phyloP scores from a whole-genome alignment of 768 basidiomycete species.

The Boletus tomentosulus region DNA sequence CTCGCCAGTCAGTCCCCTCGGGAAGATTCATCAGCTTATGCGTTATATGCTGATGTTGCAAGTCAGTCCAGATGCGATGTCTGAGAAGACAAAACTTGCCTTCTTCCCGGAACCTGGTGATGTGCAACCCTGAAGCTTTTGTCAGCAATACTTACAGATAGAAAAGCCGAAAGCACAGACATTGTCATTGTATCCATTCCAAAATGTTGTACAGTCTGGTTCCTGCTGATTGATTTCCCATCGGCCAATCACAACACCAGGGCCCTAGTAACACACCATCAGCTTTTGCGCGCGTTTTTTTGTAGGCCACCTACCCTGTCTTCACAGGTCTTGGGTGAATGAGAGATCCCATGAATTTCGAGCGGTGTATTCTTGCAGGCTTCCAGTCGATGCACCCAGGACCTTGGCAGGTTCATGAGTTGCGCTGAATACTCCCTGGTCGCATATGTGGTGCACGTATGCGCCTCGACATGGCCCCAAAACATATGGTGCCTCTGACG shows the following conservation, averaged over 20 bases:
- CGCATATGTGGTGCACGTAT: slow-evolving; percentile 25
- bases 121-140: slow-evolving; percentile 19
- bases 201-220: slow-evolving; percentile 26
- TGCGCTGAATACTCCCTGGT: slow-evolving; percentile 29
- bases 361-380: slow-evolving; percentile 22
- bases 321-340: slow-evolving; percentile 21
- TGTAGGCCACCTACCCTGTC: slow-evolving; percentile 10
- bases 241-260: slow-evolving; percentile 21
- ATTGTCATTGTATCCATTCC: slow-evolving; percentile 25
- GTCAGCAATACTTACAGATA: neutral
- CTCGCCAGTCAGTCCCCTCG: slow-evolving; percentile 23
- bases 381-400: slow-evolving; percentile 15
- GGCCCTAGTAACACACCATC: slow-evolving; percentile 5
- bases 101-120: slow-evolving; percentile 19
- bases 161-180: slow-evolving; percentile 1
- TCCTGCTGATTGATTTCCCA: slow-evolving; percentile 26
- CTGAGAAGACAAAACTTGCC: slow-evolving; percentile 3
- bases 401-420: slow-evolving; percentile 26
- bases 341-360: slow-evolving; percentile 18
- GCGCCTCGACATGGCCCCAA: slow-evolving; percentile 16
- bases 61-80: neutral
- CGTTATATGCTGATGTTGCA: slow-evolving; percentile 19
- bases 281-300: neutral
- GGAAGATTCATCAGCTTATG: slow-evolving; percentile 27
- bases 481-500: slow-evolving; percentile 21